Evolutionary conservation across 1,139 yeast species (phyloP), one percentile per base, ranked within the genome.

Genomic region (Cylindricascospora bacillispora): DNA sequence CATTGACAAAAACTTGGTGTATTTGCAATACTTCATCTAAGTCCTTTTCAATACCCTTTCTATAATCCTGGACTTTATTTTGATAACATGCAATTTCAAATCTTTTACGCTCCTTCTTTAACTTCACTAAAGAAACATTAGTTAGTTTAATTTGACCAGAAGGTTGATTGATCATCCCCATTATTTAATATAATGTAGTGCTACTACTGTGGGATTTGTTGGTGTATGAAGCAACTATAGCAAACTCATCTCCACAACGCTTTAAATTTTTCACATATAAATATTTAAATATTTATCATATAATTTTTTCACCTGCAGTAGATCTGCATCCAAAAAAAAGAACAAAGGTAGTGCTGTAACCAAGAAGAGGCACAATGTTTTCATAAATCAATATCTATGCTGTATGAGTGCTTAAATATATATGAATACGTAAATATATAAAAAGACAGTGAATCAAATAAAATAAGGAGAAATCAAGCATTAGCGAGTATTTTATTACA

Each of bases 31-130:
- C 98, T 52, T 89, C 98, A 58, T 89, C 98, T 9, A 92, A 55
- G 52, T 89, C 95, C 44, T 82, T 89, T 51, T 92, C 98, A 7
- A 66, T 59, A 75, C 77, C 52, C 78, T 85, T 52, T 45, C 95
- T 65, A 76, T 89, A 89, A 56, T 89, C 98, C 51, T 86, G 97
- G 9, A 89, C 95, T 51, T 92, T 89, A 49, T 89, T 89, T 49
- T 83, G 95, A 54, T 89, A 89, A 52, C 98, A 89, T 1, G 97
- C 98, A 28, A 92, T 70, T 56, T 89, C 98, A 48, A 85, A 89
- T 40, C 95, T 62, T 56, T 82, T 81, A 51, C 82, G 82, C 19
- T 89, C 94, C 52, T 81, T 83, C 49, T 79, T 81, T 73, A 89
- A 75, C 31, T 92, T 68, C 30, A 89, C 95, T 37, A 89, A 63